phyloP scores from a whole-genome alignment of 2,329 filamentous ascomycete species.

The Xylaria sp. region DNA sequence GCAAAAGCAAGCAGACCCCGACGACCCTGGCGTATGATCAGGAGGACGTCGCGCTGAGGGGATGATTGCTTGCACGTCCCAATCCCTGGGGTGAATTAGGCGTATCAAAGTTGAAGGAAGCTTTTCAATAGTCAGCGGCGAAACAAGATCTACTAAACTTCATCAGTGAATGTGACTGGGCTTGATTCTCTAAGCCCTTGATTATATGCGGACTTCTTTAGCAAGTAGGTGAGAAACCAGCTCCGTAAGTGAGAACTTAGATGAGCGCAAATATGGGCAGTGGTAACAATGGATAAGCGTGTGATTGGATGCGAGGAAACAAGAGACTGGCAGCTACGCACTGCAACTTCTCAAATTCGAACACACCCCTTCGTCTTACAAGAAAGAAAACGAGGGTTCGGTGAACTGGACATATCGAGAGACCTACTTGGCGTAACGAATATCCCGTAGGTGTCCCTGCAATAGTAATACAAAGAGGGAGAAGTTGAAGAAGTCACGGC shows the following conservation, averaged over 20 bases:
- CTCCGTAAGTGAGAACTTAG: neutral
- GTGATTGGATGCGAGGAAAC: neutral
- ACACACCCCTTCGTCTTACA: neutral
- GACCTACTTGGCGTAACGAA: slow-evolving; percentile 32
- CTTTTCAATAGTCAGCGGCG: slow-evolving; percentile 34
- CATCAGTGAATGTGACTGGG: slow-evolving; percentile 16
- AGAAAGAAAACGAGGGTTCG: slow-evolving; percentile 15
- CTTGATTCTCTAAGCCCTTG: slow-evolving; percentile 13
- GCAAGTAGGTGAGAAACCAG: neutral
- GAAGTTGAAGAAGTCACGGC: slow-evolving; percentile 12
- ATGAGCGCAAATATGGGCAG: slow-evolving; percentile 6
- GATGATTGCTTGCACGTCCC: slow-evolving; percentile 27
- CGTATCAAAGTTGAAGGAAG: slow-evolving; percentile 27
- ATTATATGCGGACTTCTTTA: slow-evolving; percentile 16
- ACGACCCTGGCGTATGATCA: slow-evolving; percentile 37
- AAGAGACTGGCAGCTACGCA: neutral
- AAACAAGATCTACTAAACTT: slow-evolving; percentile 24
- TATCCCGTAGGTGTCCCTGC: slow-evolving; percentile 11
- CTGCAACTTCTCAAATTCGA: slow-evolving; percentile 5
- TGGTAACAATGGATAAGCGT: neutral
- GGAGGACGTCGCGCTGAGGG: slow-evolving; percentile 28
- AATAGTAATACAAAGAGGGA: slow-evolving; percentile 7
- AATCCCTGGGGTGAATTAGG: slow-evolving; percentile 29
- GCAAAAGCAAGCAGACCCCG: slow-evolving; percentile 40
- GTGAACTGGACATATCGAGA: slow-evolving; percentile 24